Conservation (phyloP, 805 yeast genomes). For the Candida coquimbonensis region DNA sequence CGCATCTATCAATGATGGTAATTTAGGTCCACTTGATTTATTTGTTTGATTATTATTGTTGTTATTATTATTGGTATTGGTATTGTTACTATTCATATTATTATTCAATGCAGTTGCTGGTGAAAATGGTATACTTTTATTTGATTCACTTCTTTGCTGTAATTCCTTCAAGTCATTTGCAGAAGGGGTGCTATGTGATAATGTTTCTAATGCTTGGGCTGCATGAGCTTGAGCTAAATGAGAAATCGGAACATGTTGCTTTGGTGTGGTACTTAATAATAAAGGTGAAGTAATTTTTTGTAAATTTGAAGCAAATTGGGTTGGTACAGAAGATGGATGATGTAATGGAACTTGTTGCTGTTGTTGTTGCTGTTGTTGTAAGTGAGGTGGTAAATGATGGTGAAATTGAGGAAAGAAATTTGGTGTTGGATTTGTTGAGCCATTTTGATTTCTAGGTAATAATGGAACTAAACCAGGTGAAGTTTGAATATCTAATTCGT, state of each 20-base stretch:
- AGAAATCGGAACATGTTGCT: conserved; percentile 28
- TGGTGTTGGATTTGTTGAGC: conserved; percentile 8
- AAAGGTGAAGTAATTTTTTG: conserved; percentile 60
- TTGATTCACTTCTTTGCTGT: background rate
- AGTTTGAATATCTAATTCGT: conserved; percentile 1
- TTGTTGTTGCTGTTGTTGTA: conserved; percentile 14
- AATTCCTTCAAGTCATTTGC: conserved; percentile 2
- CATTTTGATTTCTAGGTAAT: conserved; percentile 26
- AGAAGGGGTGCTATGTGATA: conserved; percentile 11
- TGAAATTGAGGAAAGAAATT: conserved; percentile 14
- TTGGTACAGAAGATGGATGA: conserved; percentile 63
- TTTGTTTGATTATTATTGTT: background rate
- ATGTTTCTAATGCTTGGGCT: conserved; percentile 24
- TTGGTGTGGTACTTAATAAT: conserved; percentile 41
- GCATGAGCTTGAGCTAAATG: conserved; percentile 24
- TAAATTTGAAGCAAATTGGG: conserved; percentile 61
- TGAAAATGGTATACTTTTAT: conserved; percentile 15
- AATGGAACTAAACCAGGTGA: conserved; percentile 36
- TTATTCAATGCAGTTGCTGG: conserved; percentile 19
- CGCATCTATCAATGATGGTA: conserved; percentile 18
- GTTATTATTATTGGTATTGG: too few species aligned
- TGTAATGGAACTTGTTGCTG: conserved; percentile 26
- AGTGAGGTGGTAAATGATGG: conserved; percentile 25
- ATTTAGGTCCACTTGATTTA: conserved; percentile 6
- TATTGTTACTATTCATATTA: too few species aligned